Evolutionary conservation across 2,329 filamentous ascomycete genomes (phyloP).

Genomic region (Diaporthe batatas): DNA sequence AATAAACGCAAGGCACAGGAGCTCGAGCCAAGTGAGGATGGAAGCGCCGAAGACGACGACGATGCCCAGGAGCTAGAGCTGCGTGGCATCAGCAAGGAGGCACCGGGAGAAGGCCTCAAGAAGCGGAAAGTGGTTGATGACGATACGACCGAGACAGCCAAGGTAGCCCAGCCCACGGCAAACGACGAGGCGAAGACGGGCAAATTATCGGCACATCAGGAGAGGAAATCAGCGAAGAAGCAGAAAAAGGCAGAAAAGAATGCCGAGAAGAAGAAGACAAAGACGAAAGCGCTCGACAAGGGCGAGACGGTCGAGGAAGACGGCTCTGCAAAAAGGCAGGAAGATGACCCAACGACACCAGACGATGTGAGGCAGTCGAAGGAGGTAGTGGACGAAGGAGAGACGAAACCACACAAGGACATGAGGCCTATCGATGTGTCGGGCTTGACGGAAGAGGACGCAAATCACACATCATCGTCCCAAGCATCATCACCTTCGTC

Average conservation of each 20-base stretch:
- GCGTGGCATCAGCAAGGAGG: constrained; percentile 69
- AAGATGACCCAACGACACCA: constrained; percentile 33
- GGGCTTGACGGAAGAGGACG: constrained; percentile 62
- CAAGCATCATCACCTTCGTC: constrained; percentile 69
- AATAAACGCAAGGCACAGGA: constrained; percentile 87
- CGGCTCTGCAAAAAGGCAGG: constrained; percentile 60
- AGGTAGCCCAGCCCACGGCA: constrained; percentile 50
- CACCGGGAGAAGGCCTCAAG: constrained; percentile 75
- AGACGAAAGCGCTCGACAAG: constrained; percentile 35
- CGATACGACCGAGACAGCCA: constrained; percentile 69
- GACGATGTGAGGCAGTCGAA: constrained; percentile 43
- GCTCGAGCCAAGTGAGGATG: constrained; percentile 63
- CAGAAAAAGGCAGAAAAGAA: constrained; percentile 47
- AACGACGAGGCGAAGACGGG: constrained; percentile 46
- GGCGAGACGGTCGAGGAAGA: constrained; percentile 34
- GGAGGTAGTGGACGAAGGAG: constrained; percentile 48
- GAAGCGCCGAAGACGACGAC: constrained; percentile 61
- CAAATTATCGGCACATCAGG: constrained; percentile 39
- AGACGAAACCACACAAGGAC: constrained; percentile 47
- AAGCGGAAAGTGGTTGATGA: constrained; percentile 54
- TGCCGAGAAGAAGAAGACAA: constrained; percentile 45
- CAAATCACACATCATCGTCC: constrained; percentile 55
- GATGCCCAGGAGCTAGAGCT: constrained; percentile 57
- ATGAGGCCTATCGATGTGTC: constrained; percentile 61
- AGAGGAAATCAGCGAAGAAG: constrained; percentile 41